Evolutionary conservation across 1,139 yeast genomes (phyloP).

Genomic region (Blastobotrys raffinosifermentans): DNA sequence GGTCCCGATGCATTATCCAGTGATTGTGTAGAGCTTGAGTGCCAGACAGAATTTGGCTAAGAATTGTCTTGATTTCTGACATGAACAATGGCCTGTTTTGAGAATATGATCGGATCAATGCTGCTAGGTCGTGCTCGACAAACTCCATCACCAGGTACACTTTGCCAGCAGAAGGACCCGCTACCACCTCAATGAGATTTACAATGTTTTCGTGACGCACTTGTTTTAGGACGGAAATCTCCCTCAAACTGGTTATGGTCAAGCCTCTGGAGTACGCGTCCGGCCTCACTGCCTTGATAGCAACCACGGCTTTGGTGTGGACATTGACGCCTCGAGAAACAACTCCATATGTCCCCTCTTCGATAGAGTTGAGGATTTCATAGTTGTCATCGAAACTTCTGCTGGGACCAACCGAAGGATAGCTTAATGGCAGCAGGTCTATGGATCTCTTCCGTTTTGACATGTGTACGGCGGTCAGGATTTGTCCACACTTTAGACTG

Average conservation of each 20-base stretch:
- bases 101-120: constrained; percentile 16
- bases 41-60: constrained; percentile 28
- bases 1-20: constrained; percentile 58
- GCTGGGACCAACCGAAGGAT: no score
- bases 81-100: constrained; percentile 23
- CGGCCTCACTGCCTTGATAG: constrained; percentile 52
- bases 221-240: constrained; percentile 62
- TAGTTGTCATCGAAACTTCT: no score
- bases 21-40: constrained; percentile 41
- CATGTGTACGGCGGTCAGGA: no score
- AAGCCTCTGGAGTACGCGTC: constrained; percentile 55
- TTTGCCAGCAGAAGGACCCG: constrained; percentile 25
- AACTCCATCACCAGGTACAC: constrained; percentile 31
- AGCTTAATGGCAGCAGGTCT: no score
- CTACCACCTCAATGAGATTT: constrained; percentile 63
- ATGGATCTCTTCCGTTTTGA: no score
- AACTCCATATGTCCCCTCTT: constrained; percentile 44
- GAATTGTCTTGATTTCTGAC: constrained; percentile 30
- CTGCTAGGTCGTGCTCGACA: constrained; percentile 29
- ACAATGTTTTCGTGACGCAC: constrained; percentile 59
- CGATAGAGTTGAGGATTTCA: constrained; percentile 28
- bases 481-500: no score
- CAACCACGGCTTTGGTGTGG: constrained; percentile 49
- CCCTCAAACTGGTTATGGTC: constrained; percentile 82
- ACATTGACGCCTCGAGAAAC: constrained; percentile 46